Conservation (phyloP, 176 grass and related monocot genomes). For the Neostapfia colusana region DNA sequence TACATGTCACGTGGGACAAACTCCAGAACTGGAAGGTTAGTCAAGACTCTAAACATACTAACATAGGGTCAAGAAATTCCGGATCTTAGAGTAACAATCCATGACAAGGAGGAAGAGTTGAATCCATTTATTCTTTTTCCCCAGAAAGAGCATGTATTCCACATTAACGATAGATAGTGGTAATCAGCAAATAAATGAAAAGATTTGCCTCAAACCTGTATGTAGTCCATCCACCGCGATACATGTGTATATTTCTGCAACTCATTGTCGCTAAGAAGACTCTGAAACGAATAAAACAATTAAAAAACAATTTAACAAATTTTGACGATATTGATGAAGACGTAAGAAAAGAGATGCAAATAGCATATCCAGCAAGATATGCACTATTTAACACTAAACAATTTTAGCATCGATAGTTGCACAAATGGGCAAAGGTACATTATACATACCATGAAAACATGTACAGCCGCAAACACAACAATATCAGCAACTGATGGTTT, state of each 20-base stretch:
- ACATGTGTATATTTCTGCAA: slow-evolving; percentile 66
- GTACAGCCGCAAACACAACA: slow-evolving; percentile 66
- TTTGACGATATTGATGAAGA: neutral
- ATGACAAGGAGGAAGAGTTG: slow-evolving; percentile 11
- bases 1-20: neutral
- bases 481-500: slow-evolving; percentile 73
- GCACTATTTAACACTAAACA: neutral
- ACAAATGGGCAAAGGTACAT: slow-evolving; percentile 17
- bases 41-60: neutral
- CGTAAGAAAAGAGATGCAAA: slow-evolving; percentile 3
- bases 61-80: neutral
- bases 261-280: slow-evolving; percentile 43
- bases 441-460: slow-evolving; percentile 60
- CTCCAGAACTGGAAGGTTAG: neutral
- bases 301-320: slow-evolving; percentile 8
- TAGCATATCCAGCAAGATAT: neutral
- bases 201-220: slow-evolving; percentile 62
- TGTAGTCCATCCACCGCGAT: slow-evolving; percentile 87
- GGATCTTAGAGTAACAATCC: neutral
- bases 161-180: slow-evolving; percentile 21
- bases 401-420: slow-evolving; percentile 12
- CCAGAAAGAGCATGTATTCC: neutral
- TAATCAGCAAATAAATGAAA: slow-evolving; percentile 13
- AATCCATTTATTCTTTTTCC: neutral
- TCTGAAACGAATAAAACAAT: slow-evolving; percentile 51